phyloP scores from a whole-genome alignment of 208 protist genomes.

The Leishmania braziliensis region DNA sequence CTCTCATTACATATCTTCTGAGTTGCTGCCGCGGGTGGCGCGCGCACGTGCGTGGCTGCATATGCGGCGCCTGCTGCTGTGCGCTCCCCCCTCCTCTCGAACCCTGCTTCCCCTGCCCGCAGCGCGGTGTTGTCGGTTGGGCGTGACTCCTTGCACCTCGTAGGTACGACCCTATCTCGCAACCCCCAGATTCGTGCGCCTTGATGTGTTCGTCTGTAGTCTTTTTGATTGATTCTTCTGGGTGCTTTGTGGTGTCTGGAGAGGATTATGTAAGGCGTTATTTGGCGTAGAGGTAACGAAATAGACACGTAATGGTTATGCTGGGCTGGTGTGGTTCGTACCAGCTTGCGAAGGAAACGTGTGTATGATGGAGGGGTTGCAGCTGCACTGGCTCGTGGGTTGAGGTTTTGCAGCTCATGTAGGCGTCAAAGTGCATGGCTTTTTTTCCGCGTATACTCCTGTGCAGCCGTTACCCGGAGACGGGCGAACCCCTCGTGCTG shows the following conservation, averaged over 20 bases:
- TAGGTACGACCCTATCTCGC: constrained; percentile 45
- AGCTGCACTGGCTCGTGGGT: no score
- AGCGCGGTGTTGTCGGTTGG: constrained; percentile 53
- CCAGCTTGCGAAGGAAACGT: no score
- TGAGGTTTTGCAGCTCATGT: not conserved
- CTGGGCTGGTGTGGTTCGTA: rapidly evolving
- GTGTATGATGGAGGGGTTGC: rapidly evolving
- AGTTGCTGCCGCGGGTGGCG: constrained; percentile 14
- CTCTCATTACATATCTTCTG: constrained; percentile 65
- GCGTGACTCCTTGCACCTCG: constrained; percentile 20
- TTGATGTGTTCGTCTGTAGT: no score
- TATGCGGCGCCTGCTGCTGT: not conserved
- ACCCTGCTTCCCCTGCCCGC: not conserved
- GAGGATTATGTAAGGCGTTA: not conserved
- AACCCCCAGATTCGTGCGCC: constrained; percentile 31
- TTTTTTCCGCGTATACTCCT: no score
- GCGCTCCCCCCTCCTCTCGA: not conserved
- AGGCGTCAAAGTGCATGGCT: not conserved
- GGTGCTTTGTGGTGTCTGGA: not conserved
- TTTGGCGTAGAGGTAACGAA: no score
- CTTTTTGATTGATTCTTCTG: no score
- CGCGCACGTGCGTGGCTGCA: not conserved
- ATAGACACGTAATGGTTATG: no score
- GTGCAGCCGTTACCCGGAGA: no score
- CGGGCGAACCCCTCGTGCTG: no score